Percentiles rank a stretch among this genome's conserved stretches.
Conservation (phyloP, 805 yeast species). For the Suhomyces sp. region DNA sequence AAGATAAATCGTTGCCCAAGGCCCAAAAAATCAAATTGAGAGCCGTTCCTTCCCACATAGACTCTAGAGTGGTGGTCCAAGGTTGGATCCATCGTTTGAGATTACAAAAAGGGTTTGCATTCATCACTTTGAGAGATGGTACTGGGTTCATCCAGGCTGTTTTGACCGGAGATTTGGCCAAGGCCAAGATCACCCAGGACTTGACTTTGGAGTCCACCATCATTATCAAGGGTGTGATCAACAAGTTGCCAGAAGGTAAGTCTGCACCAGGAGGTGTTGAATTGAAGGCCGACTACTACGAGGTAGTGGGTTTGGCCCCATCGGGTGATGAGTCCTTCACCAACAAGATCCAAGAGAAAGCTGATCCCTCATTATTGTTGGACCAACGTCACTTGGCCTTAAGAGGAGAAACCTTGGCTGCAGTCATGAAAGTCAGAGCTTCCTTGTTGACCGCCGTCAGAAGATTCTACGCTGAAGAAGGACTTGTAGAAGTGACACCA, state of each 20-base stretch:
- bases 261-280: conserved; percentile 98
- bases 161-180: conserved; percentile 86
- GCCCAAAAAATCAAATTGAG: conserved; percentile 70
- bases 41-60: conserved; percentile 53
- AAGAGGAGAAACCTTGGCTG: conserved; percentile 91
- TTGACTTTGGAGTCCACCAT: conserved; percentile 89
- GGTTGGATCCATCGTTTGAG: conserved; percentile 98
- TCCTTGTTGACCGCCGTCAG: conserved; percentile 71
- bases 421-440: conserved; percentile 95
- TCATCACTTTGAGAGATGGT: conserved; percentile 93
- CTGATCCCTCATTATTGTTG: conserved; percentile 88
- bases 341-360: conserved; percentile 89
- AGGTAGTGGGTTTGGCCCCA: conserved; percentile 90
- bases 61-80: conserved; percentile 68
- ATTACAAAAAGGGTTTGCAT: conserved; percentile 86
- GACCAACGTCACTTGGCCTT: conserved; percentile 95
- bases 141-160: conserved; percentile 88
- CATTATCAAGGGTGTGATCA: conserved; percentile 73
- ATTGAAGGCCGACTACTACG: conserved; percentile 85
- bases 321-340: conserved; percentile 93
- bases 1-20: conserved; percentile 69
- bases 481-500: conserved; percentile 88
- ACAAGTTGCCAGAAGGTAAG: conserved; percentile 91
- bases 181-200: conserved; percentile 79
- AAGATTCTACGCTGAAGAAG: conserved; percentile 71